Evolutionary conservation across 1,139 yeast genomes (phyloP).

Genomic region (Pichia sp.): DNA sequence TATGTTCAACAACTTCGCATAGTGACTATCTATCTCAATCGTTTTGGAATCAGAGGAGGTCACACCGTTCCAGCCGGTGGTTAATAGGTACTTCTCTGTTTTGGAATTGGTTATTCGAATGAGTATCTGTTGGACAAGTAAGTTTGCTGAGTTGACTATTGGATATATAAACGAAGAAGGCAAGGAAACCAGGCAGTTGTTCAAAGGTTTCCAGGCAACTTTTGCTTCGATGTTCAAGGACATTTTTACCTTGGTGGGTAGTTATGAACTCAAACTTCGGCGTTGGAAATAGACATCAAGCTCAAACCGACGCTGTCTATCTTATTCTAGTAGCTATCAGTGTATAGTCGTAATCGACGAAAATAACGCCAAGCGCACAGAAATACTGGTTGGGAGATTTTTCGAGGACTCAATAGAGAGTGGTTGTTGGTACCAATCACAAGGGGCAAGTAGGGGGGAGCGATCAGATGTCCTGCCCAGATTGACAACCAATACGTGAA

Average conservation of each 20-base stretch:
- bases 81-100: conserved; percentile 12
- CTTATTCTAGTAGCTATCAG: not conserved
- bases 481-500: too few relatives aligned
- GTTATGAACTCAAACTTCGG: not conserved
- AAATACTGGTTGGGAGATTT: not conserved
- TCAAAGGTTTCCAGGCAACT: conserved; percentile 21
- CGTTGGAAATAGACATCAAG: too few relatives aligned
- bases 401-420: too few relatives aligned
- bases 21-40: conserved; percentile 53
- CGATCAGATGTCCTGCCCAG: too few relatives aligned
- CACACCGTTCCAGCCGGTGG: conserved; percentile 31
- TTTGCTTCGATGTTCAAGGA: conserved; percentile 17
- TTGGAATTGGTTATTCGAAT: conserved; percentile 19
- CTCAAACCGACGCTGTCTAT: not conserved
- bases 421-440: too few relatives aligned
- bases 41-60: conserved; percentile 25
- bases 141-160: conserved; percentile 24
- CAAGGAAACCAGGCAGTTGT: conserved; percentile 26
- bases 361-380: not conserved
- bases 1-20: conserved; percentile 44
- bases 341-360: not conserved
- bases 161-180: conserved; percentile 29
- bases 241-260: conserved; percentile 1
- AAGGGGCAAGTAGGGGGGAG: too few relatives aligned
- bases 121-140: conserved; percentile 28